Evolutionary conservation across 768 basidiomycete genomes (phyloP), one percentile per base, ranked within the genome.

Genomic region (Phanerochaete sordida): DNA sequence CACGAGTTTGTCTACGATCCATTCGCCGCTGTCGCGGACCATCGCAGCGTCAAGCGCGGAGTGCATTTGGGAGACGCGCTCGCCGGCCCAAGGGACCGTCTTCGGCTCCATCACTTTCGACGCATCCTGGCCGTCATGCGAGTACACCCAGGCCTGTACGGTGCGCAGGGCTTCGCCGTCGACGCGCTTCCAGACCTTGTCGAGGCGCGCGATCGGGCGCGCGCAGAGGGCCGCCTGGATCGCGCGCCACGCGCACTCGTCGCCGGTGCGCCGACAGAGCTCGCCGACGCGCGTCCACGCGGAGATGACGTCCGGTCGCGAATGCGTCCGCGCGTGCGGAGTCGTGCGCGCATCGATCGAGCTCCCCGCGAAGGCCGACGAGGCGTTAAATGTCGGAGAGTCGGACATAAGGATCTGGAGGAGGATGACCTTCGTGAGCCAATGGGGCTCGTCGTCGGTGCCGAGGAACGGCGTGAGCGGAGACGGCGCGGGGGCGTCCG

Each of bases 241-340:
- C 1, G 91, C 91, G 44, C 76, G 80, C 89, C 88, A 94, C 15
- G 90, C 84, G 60, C 86, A 88, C 67, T 90, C 88, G 64, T 94
- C 91, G 0, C 92, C 92, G 2, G 77, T 76, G n/a, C 76, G 67
- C 9, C 91, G 79, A 61, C 88, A 88, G 27, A 87, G 70, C 66
- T 94, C 92, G 1, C 85, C 92, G 1, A 93, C 77, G 44, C 80
- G 79, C 11, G 82, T 81, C 92, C 92, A 94, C 0, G 82, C 78
- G 0, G 84, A 80, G 45, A 94, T 84, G 9, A 90, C 79, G 60
- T 88, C 88, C 3, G 87, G 87, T 26, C 91, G 80, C 4, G 86
- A 81, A 68, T 90, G 88, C 2, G 87, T 87, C 16, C 83, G 83
- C 19, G 85, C 81, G 0, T 81, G 79, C 2, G 3, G 35, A 52